Evolutionary conservation across 345 rosid genomes (phyloP), one percentile per base, ranked within the genome.

Genomic region (Clausena lansium): DNA sequence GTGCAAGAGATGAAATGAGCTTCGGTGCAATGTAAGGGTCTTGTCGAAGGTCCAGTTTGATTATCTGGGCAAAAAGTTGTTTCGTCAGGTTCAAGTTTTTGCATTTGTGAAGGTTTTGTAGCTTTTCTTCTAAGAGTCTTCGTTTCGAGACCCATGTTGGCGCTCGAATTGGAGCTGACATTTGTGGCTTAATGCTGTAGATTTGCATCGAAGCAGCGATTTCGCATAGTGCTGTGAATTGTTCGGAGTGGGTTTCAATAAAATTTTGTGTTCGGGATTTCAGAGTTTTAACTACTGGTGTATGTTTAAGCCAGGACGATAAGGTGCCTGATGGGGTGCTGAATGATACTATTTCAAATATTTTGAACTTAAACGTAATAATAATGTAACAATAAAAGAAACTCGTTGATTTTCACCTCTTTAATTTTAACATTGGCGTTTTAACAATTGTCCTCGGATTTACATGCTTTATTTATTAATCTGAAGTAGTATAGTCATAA

Each of bases 71-170:
- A 80, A 91, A 90, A 57, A 91, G 75, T 81, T 93, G 97, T 80
- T 93, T 93, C 28, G 89, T 80, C 54, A 85, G 90, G 84, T 63
- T 74, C 45, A 95, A 72, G 82, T 90, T 86, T 1, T 77, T 78
- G 82, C 93, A 95, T 76, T 87, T 91, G 67, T 91, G 96, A 84
- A 93, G 98, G 50, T 89, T 85, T 30, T 87, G 89, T 9, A 95
- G 86, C 32, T 80, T 90, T 76, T 89, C 91, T 79, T 95, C 92
- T 78, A 95, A 79, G 58, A 88, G 73, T 76, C 96, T 87, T 75
- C 95, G 88, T 22, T 83, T 70, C 4, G 97, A 92, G 70, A 90
- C 85, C 95, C 92, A 90, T 4, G 93, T 75, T 0, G 94, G 97
- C 22, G 96, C 83, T 84, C 90, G 90, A 30, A 84, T 78, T 11